Conservation (phyloP, 2,329 filamentous ascomycete species). For the Aspergillus sp. region DNA sequence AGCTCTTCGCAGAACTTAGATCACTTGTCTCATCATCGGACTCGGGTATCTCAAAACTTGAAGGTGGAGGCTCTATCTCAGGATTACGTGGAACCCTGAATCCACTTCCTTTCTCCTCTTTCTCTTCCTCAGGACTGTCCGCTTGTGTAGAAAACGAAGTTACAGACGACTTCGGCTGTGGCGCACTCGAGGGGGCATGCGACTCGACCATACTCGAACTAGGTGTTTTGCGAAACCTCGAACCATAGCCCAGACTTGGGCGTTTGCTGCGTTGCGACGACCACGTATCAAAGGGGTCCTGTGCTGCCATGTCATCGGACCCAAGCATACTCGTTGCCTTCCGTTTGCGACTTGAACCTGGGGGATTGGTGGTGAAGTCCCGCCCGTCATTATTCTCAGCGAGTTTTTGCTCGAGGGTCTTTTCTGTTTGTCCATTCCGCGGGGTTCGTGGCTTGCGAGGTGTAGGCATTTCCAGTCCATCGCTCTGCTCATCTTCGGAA, state of each 20-base stretch:
- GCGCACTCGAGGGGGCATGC: slow-evolving; percentile 10
- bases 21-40: slow-evolving; percentile 27
- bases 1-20: slow-evolving; percentile 35
- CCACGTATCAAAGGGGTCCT: slow-evolving; percentile 12
- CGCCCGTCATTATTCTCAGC: slow-evolving; percentile 4
- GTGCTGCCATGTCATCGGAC: background rate
- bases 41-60: slow-evolving; percentile 20
- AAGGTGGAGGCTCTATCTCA: slow-evolving; percentile 21
- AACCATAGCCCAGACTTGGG: slow-evolving; percentile 14
- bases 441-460: background rate
- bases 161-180: slow-evolving; percentile 8
- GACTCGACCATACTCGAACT: slow-evolving; percentile 16
- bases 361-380: background rate
- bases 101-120: slow-evolving; percentile 6
- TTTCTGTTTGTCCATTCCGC: slow-evolving; percentile 1
- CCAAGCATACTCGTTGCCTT: slow-evolving; percentile 9
- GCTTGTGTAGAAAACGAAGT: slow-evolving; percentile 5
- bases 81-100: slow-evolving; percentile 29
- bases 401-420: slow-evolving; percentile 26
- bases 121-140: slow-evolving; percentile 8
- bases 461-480: background rate
- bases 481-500: background rate
- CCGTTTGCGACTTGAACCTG: slow-evolving; percentile 16
- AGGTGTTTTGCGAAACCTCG: slow-evolving; percentile 10
- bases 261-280: slow-evolving; percentile 12